Conservation (phyloP, 331 rosid genomes). For the Stylosanthes scabra region DNA sequence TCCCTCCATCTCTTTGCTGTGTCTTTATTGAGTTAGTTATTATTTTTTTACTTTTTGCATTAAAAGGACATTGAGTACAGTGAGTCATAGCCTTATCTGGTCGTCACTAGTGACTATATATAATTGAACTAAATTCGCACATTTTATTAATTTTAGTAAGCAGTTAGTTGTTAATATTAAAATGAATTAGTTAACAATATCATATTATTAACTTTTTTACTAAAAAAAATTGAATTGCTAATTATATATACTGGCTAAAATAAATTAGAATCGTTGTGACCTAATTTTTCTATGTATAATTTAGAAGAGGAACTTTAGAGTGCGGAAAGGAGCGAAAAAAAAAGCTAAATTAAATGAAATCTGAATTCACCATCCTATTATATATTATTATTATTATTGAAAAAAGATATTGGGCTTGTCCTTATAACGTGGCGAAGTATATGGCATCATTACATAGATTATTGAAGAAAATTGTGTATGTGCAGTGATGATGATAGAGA, state of each 20-base stretch:
- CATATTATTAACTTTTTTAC: too few species aligned
- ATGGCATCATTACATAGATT: constrained; percentile 29
- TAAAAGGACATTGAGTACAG: constrained; percentile 24
- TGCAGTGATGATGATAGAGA: background rate
- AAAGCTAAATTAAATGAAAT: background rate
- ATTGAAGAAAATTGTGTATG: constrained; percentile 7
- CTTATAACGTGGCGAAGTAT: constrained; percentile 36
- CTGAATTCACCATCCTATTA: too few species aligned
- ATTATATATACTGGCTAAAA: too few species aligned
- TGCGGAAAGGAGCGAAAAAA: constrained; percentile 22
- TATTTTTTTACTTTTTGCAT: constrained; percentile 1
- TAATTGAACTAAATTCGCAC: background rate
- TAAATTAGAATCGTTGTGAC: too few species aligned
- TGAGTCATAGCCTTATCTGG: constrained; percentile 19
- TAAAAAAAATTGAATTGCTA: too few species aligned
- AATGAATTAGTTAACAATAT: too few species aligned
- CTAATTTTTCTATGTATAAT: background rate
- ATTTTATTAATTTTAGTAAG: too few species aligned
- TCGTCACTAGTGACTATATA: constrained; percentile 8
- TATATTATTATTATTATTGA: background rate
- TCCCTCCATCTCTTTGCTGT: background rate
- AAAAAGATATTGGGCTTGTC: background rate
- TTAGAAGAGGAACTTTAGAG: background rate
- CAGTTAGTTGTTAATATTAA: too few species aligned
- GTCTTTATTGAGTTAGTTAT: background rate